These are phyloP conservation scores for Phytophthora ramorum DNA, from an alignment of 352 stramenopile species.

Conservation along the genomic window DNA sequence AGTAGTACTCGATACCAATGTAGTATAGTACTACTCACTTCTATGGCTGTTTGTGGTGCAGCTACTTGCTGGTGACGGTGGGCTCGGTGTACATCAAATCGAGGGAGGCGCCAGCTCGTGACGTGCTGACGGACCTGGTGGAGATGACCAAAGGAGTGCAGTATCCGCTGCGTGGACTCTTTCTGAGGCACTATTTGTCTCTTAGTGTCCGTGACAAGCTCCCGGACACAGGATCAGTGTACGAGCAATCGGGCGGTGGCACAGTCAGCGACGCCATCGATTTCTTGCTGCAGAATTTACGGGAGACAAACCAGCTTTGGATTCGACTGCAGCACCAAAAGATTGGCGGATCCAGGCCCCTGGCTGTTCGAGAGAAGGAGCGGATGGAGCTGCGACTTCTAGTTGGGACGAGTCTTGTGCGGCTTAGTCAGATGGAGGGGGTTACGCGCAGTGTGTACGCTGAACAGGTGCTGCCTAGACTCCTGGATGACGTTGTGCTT, in stretches of 20 bases:
- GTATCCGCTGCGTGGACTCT: constrained; percentile 97
- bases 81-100: constrained; percentile 95
- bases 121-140: constrained; percentile 98
- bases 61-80: constrained; percentile 97
- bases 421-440: constrained; percentile 96
- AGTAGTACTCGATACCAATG: not conserved
- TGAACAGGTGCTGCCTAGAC: constrained; percentile 87
- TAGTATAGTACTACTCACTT: not conserved
- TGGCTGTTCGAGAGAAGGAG: constrained; percentile 70
- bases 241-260: constrained; percentile 78
- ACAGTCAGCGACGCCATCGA: constrained; percentile 91
- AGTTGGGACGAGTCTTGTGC: constrained; percentile 97
- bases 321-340: constrained; percentile 97
- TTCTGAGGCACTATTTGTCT: constrained; percentile 97
- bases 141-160: constrained; percentile 99
- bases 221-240: constrained; percentile 81
- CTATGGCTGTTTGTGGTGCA: constrained; percentile 13
- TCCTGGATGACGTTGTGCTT: constrained; percentile 94
- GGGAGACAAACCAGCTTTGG: constrained; percentile 99
- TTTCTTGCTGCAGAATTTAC: constrained; percentile 98
- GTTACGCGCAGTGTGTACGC: constrained; percentile 92
- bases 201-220: constrained; percentile 94
- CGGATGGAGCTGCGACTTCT: constrained; percentile 96
- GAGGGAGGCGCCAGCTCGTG: constrained; percentile 71
- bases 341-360: constrained; percentile 32